Base-by-base conservation (phyloP, 2,329 filamentous ascomycete genomes). In the Colletotrichum horii region DNA sequence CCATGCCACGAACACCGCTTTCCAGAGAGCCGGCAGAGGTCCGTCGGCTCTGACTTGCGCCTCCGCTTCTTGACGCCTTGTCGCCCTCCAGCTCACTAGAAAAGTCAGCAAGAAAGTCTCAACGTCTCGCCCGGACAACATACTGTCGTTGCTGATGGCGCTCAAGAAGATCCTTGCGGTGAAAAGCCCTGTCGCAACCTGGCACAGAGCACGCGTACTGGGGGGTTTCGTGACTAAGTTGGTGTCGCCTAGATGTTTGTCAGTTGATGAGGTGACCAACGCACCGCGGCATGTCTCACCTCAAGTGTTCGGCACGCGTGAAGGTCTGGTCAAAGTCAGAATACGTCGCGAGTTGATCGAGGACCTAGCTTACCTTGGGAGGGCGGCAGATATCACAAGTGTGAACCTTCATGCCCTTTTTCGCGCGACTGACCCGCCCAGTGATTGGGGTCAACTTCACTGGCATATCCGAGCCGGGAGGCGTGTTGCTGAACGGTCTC, bases 291-390 rank as follows among this genome's bases (percentile, higher is more conserved):
- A 15, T 38, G 38, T 32, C 81, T 82, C 78, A 92, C 91, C 90
- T 90, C 56, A 93, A 83, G 82, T 93, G 91, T 79, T 93, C 91
- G 34, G 91, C 91, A 79, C 91, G 86, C 15, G 91, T 92, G 77
- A 93, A 93, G 3, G 89, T 92, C 91, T 92, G 74, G 64, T 55
- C 52, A 48, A 64, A 24, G 58, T 66, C 56, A 70, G 26, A 43
- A 28, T 60, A 48, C 56, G 48, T 24, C 34, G 43, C 11, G 19
- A 38, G 52, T 32, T 32, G 24, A 9, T n/a, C 30, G 36, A 74
- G 68, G 14, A 24, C 28, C 8, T 12, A 52, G 48, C 80, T 73
- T 83, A 90, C 89, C 86, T 91, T 91, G 22, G 87, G 82, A 24
- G 88, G 88, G 75, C 83, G 86, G 78, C 89, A 91, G 70, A 85